These are phyloP conservation scores for Coemansia sp. DNA, from an alignment of 192 early-diverging fungal species.

Conservation along the genomic window DNA sequence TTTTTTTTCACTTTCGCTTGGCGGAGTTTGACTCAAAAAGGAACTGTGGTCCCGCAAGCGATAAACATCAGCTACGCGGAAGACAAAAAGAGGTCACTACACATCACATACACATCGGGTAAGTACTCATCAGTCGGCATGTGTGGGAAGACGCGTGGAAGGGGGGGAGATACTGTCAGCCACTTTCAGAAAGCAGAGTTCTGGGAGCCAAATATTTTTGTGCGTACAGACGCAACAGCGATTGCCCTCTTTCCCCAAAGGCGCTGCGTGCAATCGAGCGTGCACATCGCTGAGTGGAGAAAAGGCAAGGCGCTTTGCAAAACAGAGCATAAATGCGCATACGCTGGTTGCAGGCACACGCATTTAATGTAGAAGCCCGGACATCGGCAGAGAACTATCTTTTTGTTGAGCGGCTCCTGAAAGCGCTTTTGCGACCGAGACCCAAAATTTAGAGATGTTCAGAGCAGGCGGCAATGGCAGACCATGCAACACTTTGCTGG, in stretches of 20 bases:
- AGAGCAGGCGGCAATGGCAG: too few species aligned
- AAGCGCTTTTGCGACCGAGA: too few species aligned
- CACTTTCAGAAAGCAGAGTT: conserved; percentile 5
- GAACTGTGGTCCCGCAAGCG: too few species aligned
- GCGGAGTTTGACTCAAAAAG: too few species aligned
- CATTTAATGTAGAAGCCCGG: conserved; percentile 4
- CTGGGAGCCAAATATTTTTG: too few species aligned
- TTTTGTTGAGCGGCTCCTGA: too few species aligned
- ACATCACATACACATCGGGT: not conserved
- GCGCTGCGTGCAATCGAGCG: conserved; percentile 9
- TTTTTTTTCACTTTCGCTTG: too few species aligned
- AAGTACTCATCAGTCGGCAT: not conserved
- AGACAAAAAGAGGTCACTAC: not conserved
- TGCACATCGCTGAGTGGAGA: not conserved
- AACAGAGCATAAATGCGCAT: conserved; percentile 3
- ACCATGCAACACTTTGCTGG: not conserved
- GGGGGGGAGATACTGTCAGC: conserved; percentile 1
- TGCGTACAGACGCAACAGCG: not conserved
- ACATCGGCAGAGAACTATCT: not conserved
- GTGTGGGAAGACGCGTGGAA: not conserved
- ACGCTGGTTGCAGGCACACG: not conserved
- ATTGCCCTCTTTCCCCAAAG: conserved; percentile 1
- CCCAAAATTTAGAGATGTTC: too few species aligned
- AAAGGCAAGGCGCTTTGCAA: not conserved
- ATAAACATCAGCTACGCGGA: not conserved